Percentiles rank a stretch among this genome's conserved stretches.
phyloP scores from a whole-genome alignment of 2,329 filamentous ascomycete genomes.

The Botrytis elliptica region DNA sequence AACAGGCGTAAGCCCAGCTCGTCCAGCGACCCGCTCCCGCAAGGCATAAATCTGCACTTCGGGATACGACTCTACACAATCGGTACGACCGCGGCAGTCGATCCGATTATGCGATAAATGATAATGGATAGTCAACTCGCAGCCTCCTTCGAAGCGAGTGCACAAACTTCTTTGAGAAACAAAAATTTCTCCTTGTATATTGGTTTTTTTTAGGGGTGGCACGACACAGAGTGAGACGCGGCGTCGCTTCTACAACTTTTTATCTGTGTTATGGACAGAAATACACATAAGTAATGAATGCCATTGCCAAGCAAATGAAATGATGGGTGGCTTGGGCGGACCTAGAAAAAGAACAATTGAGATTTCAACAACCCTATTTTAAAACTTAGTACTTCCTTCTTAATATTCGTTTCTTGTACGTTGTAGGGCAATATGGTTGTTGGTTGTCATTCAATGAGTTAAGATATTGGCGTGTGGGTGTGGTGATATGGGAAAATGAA shows the following conservation, averaged over 20 bases:
- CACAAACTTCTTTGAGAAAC: constrained; percentile 29
- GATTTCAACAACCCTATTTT: constrained; percentile 7
- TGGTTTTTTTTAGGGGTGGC: constrained; percentile 2
- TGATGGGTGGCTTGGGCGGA: constrained; percentile 14
- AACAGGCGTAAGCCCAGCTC: constrained; percentile 40
- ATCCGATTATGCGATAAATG: constrained; percentile 17
- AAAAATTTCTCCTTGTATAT: constrained; percentile 18
- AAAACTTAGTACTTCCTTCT: constrained; percentile 3
- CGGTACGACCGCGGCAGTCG: neutral
- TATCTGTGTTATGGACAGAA: constrained; percentile 8
- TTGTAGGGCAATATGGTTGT: constrained; percentile 26
- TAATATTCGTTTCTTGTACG: constrained; percentile 25
- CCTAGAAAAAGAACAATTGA: constrained; percentile 13
- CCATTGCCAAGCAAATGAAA: neutral
- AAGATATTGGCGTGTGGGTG: constrained; percentile 12
- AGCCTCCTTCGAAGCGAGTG: constrained; percentile 16
- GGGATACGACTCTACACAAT: constrained; percentile 14
- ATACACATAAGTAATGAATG: constrained; percentile 16
- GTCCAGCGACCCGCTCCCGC: constrained; percentile 38
- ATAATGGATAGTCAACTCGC: constrained; percentile 17
- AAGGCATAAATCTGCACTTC: constrained; percentile 36
- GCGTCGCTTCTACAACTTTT: neutral
- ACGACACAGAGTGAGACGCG: neutral
- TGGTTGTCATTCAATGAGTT: constrained; percentile 7
- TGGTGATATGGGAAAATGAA: constrained; percentile 13